These are phyloP conservation scores for Turritis glabra DNA, from an alignment of 345 rosid species.

Conservation along the genomic window DNA sequence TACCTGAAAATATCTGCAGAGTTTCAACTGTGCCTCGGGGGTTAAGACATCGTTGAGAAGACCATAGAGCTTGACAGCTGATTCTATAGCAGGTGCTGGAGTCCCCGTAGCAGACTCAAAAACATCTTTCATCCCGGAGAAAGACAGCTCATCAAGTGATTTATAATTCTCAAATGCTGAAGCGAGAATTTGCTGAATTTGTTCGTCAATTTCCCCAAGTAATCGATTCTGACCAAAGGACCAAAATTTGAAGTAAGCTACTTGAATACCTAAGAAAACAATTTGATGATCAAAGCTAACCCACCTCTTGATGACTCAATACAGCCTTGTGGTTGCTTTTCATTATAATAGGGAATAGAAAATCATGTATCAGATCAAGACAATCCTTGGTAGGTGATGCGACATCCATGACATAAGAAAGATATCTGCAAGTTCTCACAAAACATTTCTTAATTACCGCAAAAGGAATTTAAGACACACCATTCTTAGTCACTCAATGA, in stretches of 20 bases:
- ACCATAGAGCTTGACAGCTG: constrained; percentile 84
- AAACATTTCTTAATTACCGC: constrained; percentile 2
- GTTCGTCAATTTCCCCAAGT: constrained; percentile 84
- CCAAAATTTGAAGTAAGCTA: constrained; percentile 30
- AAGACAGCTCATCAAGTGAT: constrained; percentile 70
- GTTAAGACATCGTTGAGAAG: constrained; percentile 84
- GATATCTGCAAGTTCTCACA: constrained; percentile 59
- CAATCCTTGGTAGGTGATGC: constrained; percentile 95
- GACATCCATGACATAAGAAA: constrained; percentile 95
- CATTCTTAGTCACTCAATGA: constrained; percentile 11
- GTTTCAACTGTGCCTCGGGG: constrained; percentile 82
- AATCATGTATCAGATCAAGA: constrained; percentile 69
- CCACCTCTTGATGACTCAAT: constrained; percentile 96
- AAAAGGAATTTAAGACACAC: background rate
- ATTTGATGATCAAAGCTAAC: background rate
- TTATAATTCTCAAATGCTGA: constrained; percentile 85
- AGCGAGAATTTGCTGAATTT: constrained; percentile 75
- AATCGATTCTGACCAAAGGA: constrained; percentile 70
- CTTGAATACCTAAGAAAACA: constrained; percentile 8
- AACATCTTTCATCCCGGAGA: constrained; percentile 73
- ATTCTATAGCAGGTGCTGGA: constrained; percentile 77
- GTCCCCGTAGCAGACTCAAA: constrained; percentile 73
- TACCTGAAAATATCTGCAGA: constrained; percentile 91
- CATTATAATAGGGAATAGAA: constrained; percentile 70
- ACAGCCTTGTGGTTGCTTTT: constrained; percentile 62